Conservation (phyloP, 2,329 filamentous ascomycete species). For the Aspergillus fumigatiaffinis region DNA sequence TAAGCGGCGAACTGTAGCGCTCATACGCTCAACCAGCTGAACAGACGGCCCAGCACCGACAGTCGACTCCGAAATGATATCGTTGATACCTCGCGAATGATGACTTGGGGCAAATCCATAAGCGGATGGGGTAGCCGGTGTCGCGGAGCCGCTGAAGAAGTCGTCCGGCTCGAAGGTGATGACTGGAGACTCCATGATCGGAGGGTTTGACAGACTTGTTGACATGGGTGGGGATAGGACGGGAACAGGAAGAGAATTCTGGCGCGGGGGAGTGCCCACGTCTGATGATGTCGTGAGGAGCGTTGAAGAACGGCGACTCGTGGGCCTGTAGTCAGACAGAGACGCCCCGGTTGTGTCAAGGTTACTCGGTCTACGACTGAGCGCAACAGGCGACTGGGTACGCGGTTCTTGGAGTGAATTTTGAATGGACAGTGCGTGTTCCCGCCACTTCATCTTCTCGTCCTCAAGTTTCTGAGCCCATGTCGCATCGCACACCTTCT, state of each 20-base stretch:
- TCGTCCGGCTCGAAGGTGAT: constrained; percentile 48
- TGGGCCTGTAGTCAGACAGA: constrained; percentile 34
- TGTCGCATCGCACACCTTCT: constrained; percentile 55
- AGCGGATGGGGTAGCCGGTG: constrained; percentile 35
- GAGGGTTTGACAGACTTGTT: constrained; percentile 16
- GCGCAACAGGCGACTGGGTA: constrained; percentile 41
- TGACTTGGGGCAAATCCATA: constrained; percentile 35
- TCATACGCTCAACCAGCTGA: constrained; percentile 94
- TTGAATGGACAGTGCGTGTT: constrained; percentile 39
- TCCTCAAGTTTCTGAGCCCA: constrained; percentile 60
- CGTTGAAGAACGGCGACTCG: constrained; percentile 39
- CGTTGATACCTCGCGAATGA: constrained; percentile 62
- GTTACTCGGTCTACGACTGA: constrained; percentile 36
- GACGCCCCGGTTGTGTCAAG: constrained; percentile 35
- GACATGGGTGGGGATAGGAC: constrained; percentile 27
- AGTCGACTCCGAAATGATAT: constrained; percentile 85
- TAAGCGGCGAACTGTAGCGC: constrained; percentile 80
- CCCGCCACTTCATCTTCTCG: constrained; percentile 58
- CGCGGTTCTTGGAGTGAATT: constrained; percentile 34
- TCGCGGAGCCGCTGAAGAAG: constrained; percentile 35
- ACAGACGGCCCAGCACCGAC: constrained; percentile 88
- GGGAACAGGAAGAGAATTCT: constrained; percentile 43
- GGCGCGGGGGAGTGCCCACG: constrained; percentile 40
- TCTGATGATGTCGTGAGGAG: constrained; percentile 35
- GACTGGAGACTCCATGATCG: constrained; percentile 29